Evolutionary conservation across 768 basidiomycete species (phyloP).

Genomic region (Tylopilus vinaceipallidus): DNA sequence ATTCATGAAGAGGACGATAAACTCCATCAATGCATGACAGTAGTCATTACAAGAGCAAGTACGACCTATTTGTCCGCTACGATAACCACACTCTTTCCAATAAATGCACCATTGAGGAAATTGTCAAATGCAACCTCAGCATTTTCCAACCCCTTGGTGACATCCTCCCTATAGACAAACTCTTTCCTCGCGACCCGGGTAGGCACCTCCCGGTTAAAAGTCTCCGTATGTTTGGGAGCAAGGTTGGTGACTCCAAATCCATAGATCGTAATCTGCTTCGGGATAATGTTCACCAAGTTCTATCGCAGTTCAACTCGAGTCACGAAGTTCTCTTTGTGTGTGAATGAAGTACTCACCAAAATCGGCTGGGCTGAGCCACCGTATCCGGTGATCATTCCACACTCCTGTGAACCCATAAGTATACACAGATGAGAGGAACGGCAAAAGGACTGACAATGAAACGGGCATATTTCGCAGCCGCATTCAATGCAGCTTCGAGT

Average conservation of each 20-base stretch:
- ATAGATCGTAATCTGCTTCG: constrained; percentile 41
- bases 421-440: neutral
- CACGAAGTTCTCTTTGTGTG: neutral
- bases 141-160: constrained; percentile 43
- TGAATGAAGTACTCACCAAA: neutral
- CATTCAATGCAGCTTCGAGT: constrained; percentile 53
- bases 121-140: constrained; percentile 5
- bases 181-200: constrained; percentile 43
- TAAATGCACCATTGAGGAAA: constrained; percentile 10
- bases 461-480: constrained; percentile 42
- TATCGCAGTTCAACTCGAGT: constrained; percentile 7
- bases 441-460: constrained; percentile 40
- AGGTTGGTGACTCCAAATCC: constrained; percentile 41
- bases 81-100: constrained; percentile 7
- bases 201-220: constrained; percentile 43
- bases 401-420: constrained; percentile 27
- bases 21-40: neutral
- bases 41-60: neutral
- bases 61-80: constrained; percentile 3
- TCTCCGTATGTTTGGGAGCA: constrained; percentile 35
- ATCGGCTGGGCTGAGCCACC: neutral
- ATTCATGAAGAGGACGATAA: too few species aligned
- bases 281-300: constrained; percentile 39
- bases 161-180: constrained; percentile 45
- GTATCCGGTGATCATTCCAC: constrained; percentile 22